phyloP scores from a whole-genome alignment of 208 protist genomes.

The Paratrypanosoma confusum region DNA sequence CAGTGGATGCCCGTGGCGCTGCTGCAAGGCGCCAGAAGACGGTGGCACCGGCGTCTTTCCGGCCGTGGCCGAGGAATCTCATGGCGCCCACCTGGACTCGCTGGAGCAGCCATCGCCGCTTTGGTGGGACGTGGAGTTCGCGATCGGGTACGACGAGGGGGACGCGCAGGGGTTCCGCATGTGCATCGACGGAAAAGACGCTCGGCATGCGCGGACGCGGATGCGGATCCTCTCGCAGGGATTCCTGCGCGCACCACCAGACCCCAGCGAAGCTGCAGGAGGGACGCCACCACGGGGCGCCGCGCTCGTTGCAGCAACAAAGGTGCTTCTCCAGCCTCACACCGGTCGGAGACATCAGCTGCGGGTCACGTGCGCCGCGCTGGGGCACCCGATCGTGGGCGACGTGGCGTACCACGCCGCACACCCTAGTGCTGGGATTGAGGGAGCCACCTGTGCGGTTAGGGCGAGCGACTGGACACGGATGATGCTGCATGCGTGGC shows the following conservation, averaged over 20 bases:
- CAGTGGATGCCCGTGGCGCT: too few species aligned
- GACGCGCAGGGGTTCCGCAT: constrained; percentile 53
- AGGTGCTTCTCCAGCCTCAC: constrained; percentile 37
- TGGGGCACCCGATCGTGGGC: constrained; percentile 81
- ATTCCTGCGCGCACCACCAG: background rate
- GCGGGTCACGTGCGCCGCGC: constrained; percentile 61
- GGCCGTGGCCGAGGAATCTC: too few species aligned
- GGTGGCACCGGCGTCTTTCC: too few species aligned
- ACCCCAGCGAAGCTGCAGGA: too few species aligned
- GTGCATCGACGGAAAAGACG: constrained; percentile 11
- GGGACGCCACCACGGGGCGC: background rate
- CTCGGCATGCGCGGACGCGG: background rate
- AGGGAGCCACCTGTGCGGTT: background rate
- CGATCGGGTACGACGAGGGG: constrained; percentile 35
- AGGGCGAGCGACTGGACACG: constrained; percentile 15
- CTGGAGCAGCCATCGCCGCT: too few species aligned
- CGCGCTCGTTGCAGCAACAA: constrained; percentile 35
- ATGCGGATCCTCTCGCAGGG: background rate
- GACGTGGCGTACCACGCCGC: constrained; percentile 44
- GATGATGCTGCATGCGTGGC: constrained; percentile 76
- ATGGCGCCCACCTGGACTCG: too few species aligned
- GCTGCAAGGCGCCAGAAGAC: too few species aligned
- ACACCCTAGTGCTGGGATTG: background rate
- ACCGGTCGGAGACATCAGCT: constrained; percentile 85
- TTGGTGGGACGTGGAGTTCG: constrained; percentile 22